Conservation (phyloP, 2,329 filamentous ascomycete species). For the Diplodia scrobiculata region DNA sequence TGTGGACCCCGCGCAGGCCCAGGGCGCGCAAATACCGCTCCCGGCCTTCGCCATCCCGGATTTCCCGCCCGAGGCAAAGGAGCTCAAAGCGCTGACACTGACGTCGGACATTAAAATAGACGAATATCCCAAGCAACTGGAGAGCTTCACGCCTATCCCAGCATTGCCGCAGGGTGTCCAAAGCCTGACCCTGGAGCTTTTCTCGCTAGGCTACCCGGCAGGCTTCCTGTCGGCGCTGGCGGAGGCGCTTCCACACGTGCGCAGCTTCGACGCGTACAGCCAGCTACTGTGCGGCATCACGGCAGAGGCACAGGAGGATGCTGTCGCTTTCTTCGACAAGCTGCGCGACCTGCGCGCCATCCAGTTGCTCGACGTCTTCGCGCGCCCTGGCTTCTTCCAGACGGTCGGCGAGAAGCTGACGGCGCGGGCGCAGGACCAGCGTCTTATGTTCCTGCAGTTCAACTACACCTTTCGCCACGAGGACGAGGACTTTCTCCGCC, state of each 20-base stretch:
- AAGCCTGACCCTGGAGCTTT: conserved; percentile 52
- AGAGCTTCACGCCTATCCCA: conserved; percentile 33
- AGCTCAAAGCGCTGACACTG: conserved; percentile 51
- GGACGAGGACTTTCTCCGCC: conserved; percentile 48
- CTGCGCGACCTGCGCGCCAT: conserved; percentile 45
- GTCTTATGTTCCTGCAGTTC: conserved; percentile 51
- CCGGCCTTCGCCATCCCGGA: conserved; percentile 50
- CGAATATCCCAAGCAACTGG: conserved; percentile 49
- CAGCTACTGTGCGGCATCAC: conserved; percentile 52
- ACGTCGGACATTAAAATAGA: conserved; percentile 54
- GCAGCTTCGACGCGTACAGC: conserved; percentile 50
- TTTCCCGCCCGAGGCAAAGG: conserved; percentile 50
- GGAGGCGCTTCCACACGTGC: conserved; percentile 47
- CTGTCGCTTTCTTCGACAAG: conserved; percentile 46
- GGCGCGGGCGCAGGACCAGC: conserved; percentile 32
- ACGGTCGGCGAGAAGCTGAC: conserved; percentile 34
- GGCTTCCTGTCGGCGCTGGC: conserved; percentile 49
- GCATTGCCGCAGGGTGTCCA: conserved; percentile 47
- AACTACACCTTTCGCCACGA: conserved; percentile 53
- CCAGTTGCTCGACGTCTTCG: conserved; percentile 54
- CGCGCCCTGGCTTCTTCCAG: conserved; percentile 47
- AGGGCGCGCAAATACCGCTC: conserved; percentile 53
- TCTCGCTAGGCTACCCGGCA: conserved; percentile 52
- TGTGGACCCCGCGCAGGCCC: conserved; percentile 35
- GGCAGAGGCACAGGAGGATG: conserved; percentile 45